Evolutionary conservation across 495 filamentous ascomycete species (phyloP).

Genomic region (Monascus purpureus): DNA sequence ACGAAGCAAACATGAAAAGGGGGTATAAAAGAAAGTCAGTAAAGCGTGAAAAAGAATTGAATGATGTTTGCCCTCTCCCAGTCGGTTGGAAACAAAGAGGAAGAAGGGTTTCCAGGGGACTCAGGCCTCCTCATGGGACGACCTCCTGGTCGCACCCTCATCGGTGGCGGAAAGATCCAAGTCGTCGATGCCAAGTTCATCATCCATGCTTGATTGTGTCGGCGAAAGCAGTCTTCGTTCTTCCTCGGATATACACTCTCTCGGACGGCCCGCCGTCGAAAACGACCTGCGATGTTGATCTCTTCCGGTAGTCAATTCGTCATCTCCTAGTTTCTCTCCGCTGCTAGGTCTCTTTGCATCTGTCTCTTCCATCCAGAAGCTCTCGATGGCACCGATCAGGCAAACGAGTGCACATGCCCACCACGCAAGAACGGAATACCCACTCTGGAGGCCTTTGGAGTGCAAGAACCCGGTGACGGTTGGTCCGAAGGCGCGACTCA

Average conservation of each 20-base stretch:
- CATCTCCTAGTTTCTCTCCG: slow-evolving; percentile 14
- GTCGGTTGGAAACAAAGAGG: no score
- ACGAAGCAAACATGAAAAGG: no score
- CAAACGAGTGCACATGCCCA: slow-evolving; percentile 75
- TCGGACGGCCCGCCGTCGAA: slow-evolving; percentile 12
- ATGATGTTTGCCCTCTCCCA: no score
- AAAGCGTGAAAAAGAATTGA: no score
- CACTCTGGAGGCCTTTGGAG: slow-evolving; percentile 58
- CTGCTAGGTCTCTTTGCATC: slow-evolving; percentile 17
- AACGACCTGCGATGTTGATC: no score
- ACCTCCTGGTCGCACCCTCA: no score
- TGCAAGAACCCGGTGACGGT: slow-evolving; percentile 79
- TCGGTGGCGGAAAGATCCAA: slow-evolving; percentile 10
- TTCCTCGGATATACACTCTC: slow-evolving; percentile 17
- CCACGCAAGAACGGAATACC: slow-evolving; percentile 81
- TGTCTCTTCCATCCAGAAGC: slow-evolving; percentile 37
- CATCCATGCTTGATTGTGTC: slow-evolving; percentile 26
- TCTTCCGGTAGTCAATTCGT: slow-evolving; percentile 1
- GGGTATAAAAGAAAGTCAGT: no score
- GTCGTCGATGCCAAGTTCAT: slow-evolving; percentile 19
- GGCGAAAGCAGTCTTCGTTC: slow-evolving; percentile 27
- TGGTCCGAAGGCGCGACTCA: slow-evolving; percentile 77
- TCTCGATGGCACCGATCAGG: slow-evolving; percentile 50
- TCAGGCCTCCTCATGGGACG: no score
- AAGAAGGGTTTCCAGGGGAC: no score